A percentile compares a stretch with the other conserved stretches of the same genome.
Conservation (phyloP, 2,329 filamentous ascomycete genomes). For the Fusarium sp. region DNA sequence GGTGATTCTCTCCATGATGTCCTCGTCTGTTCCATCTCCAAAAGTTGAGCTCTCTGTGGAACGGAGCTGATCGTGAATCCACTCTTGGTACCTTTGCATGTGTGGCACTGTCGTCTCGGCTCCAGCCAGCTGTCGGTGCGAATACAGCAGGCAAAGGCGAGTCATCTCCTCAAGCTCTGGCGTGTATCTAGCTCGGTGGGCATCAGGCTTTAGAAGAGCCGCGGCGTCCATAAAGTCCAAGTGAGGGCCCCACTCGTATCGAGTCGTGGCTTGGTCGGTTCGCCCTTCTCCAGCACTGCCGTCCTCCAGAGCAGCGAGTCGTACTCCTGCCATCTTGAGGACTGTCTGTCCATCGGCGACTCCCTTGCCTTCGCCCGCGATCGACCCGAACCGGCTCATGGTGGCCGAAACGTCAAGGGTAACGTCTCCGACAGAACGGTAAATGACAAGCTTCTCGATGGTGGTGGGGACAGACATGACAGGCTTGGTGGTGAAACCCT, state of each 20-base stretch:
- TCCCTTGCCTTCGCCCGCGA: neutral
- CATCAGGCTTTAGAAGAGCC: conserved; percentile 36
- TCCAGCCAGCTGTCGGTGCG: conserved; percentile 13
- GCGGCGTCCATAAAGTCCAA: conserved; percentile 46
- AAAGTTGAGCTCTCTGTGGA: conserved; percentile 16
- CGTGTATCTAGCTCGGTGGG: conserved; percentile 16
- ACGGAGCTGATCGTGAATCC: conserved; percentile 43
- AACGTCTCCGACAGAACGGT: conserved; percentile 1
- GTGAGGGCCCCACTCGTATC: conserved; percentile 47
- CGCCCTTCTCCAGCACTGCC: conserved; percentile 23
- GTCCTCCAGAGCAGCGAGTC: conserved; percentile 40
- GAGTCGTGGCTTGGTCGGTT: conserved; percentile 44
- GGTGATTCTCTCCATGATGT: conserved; percentile 3
- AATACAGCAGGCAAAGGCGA: conserved; percentile 43
- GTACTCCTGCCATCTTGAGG: conserved; percentile 25
- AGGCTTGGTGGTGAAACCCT: conserved; percentile 38
- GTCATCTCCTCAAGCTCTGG: conserved; percentile 46
- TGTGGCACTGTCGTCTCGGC: conserved; percentile 36
- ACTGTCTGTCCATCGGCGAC: neutral
- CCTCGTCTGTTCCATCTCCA: conserved; percentile 1
- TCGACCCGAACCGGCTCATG: conserved; percentile 7
- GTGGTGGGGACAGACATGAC: conserved; percentile 42
- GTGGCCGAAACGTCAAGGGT: conserved; percentile 4
- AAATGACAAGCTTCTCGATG: conserved; percentile 39
- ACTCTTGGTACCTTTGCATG: conserved; percentile 43